Conservation (phyloP, 2,329 filamentous ascomycete species). For the Pestalotiopsis sp. region DNA sequence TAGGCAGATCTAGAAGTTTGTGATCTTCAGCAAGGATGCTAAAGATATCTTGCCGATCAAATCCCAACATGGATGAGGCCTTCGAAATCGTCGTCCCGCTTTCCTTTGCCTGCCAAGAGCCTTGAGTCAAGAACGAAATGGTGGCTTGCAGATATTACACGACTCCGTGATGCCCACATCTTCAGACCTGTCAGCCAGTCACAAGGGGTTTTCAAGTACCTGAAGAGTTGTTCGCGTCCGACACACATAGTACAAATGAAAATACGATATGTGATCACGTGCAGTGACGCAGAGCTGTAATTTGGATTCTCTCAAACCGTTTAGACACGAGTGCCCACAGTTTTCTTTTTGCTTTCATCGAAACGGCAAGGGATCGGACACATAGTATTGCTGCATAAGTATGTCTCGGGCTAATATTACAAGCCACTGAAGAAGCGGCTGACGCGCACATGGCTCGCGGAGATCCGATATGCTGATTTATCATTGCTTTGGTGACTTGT, state of each 20-base stretch:
- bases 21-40: background rate
- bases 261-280: no score
- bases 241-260: no score
- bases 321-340: background rate
- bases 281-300: no score
- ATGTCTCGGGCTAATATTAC: background rate
- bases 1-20: background rate
- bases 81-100: background rate
- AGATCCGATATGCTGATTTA: background rate
- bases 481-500: conserved; percentile 4
- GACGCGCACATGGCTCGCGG: background rate
- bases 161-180: background rate
- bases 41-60: background rate
- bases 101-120: background rate
- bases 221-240: no score
- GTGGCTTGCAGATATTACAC: background rate
- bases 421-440: background rate
- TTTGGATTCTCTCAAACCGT: no score
- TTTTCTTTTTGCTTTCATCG: background rate
- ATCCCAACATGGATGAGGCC: background rate
- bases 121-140: background rate
- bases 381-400: background rate
- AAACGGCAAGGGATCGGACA: background rate
- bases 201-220: no score
- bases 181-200: background rate